Evolutionary conservation across 345 rosid genomes (phyloP), one percentile per base, ranked within the genome.

Genomic region (Clausena lansium): DNA sequence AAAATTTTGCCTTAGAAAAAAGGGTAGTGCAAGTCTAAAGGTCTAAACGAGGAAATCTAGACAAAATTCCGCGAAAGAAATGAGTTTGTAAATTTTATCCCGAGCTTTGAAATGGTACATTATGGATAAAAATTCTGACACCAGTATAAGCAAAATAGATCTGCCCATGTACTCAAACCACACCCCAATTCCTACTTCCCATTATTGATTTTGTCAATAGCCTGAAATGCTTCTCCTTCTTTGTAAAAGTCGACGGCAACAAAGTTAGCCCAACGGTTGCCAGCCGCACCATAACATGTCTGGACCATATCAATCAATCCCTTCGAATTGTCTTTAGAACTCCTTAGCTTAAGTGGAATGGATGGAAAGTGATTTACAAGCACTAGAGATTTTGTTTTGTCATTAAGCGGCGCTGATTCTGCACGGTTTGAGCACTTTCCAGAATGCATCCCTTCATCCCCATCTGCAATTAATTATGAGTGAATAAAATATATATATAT

Each of bases 141-240:
- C 17, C 50, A 13, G 11, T 45, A 13, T 45, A 14, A 45, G 50
- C 50, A 45, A 45, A 45, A 45, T n/a, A n/a, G n/a, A n/a, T 45
- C 50, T 45, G 50, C 50, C 11, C 15, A 3, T 45, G 50, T 45
- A 45, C 17, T 45, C 17, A 1, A 45, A 45, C 86, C 88, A n/a
- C 94, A 88, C 22, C 84, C 71, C 50, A 85, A 83, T 45, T 45
- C 50, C 15, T 45, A 45, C 80, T 78, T 74, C 17, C 93, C 95
- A 20, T 91, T 81, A 15, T 91, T 91, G 75, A 91, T 76, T 47
- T 61, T 82, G 72, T 91, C 93, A 2, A 89, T 59, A 7, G 91
- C 93, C 83, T 82, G 78, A 79, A 91, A 91, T 76, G 86, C 85
- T 77, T 92, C 93, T 73, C 92, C 93, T 76, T 92, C 90, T 89